Evolutionary conservation across 1,284 basidiomycete species (phyloP).

Genomic region (Malassezia obtusa): DNA sequence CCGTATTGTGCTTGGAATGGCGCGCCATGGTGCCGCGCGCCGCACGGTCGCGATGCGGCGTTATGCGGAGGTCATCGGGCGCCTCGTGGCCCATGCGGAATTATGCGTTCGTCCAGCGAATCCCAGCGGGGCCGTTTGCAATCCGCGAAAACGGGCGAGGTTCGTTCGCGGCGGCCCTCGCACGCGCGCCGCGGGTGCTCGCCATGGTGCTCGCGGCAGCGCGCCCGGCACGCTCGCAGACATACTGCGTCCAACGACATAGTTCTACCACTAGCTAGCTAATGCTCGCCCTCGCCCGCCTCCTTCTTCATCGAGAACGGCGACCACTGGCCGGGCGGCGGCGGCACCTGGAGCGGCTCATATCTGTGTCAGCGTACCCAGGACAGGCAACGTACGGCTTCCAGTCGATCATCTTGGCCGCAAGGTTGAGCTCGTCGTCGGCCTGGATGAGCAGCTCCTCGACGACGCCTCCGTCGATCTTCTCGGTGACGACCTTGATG

Average conservation of each 20-base stretch:
- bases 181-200: too few relatives aligned
- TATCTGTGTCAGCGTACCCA: conserved; percentile 54
- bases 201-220: too few relatives aligned
- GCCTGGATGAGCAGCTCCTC: conserved; percentile 77
- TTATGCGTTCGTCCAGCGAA: too few relatives aligned
- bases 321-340: conserved; percentile 74
- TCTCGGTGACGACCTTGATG: conserved; percentile 60
- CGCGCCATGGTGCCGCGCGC: conserved; percentile 10
- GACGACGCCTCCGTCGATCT: conserved; percentile 51
- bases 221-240: too few relatives aligned
- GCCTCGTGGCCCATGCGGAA: too few relatives aligned
- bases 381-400: conserved; percentile 67
- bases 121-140: too few relatives aligned
- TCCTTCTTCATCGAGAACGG: conserved; percentile 54
- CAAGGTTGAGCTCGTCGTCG: conserved; percentile 68
- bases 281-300: conserved; percentile 22
- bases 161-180: too few relatives aligned
- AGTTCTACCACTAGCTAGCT: background rate
- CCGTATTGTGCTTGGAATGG: conserved; percentile 18
- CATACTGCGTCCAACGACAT: too few relatives aligned
- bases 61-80: too few relatives aligned
- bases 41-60: background rate
- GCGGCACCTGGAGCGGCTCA: conserved; percentile 73
- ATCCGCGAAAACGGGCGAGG: too few relatives aligned
- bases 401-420: conserved; percentile 80